These are phyloP conservation scores for Globisporangium takayamanum DNA, from an alignment of 352 stramenopile genomes.

Conservation along the genomic window DNA sequence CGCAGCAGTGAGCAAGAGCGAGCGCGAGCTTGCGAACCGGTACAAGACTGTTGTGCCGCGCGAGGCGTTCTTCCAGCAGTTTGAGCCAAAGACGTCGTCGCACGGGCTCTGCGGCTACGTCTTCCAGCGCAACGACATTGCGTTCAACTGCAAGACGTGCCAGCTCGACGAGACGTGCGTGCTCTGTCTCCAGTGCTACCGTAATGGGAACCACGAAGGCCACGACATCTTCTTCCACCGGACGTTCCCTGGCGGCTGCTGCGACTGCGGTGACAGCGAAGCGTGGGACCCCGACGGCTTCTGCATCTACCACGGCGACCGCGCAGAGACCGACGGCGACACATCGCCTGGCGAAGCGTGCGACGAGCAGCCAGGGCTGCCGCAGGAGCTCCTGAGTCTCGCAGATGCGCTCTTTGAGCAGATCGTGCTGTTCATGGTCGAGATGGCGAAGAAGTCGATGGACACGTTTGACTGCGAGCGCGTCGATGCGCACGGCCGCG, in stretches of 20 bases:
- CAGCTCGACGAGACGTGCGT: slow-evolving; percentile 97
- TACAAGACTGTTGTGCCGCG: slow-evolving; percentile 22
- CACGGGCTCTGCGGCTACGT: slow-evolving; percentile 92
- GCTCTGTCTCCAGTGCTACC: slow-evolving; percentile 95
- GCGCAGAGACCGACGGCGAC: slow-evolving; percentile 15
- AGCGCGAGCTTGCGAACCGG: slow-evolving; percentile 7
- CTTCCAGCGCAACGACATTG: slow-evolving; percentile 96
- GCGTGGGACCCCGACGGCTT: slow-evolving; percentile 94
- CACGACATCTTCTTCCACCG: slow-evolving; percentile 90
- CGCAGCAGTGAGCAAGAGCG: slow-evolving; percentile 5
- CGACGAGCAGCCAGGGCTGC: slow-evolving; percentile 19
- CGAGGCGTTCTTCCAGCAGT: slow-evolving; percentile 54
- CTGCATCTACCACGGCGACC: slow-evolving; percentile 86
- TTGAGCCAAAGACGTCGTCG: slow-evolving; percentile 44
- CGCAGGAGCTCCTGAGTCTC: slow-evolving; percentile 37
- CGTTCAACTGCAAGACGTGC: slow-evolving; percentile 98
- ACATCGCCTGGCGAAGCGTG: slow-evolving; percentile 16
- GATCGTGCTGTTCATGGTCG: slow-evolving; percentile 63
- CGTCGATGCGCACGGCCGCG: slow-evolving; percentile 39
- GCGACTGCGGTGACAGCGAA: slow-evolving; percentile 97
- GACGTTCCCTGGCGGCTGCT: slow-evolving; percentile 86
- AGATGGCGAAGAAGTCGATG: slow-evolving; percentile 71
- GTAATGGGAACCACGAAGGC: slow-evolving; percentile 91
- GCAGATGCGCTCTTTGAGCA: slow-evolving; percentile 61
- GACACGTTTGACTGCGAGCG: slow-evolving; percentile 59